Conservation (phyloP, 768 basidiomycete species). For the Cubamyces lactineus region DNA sequence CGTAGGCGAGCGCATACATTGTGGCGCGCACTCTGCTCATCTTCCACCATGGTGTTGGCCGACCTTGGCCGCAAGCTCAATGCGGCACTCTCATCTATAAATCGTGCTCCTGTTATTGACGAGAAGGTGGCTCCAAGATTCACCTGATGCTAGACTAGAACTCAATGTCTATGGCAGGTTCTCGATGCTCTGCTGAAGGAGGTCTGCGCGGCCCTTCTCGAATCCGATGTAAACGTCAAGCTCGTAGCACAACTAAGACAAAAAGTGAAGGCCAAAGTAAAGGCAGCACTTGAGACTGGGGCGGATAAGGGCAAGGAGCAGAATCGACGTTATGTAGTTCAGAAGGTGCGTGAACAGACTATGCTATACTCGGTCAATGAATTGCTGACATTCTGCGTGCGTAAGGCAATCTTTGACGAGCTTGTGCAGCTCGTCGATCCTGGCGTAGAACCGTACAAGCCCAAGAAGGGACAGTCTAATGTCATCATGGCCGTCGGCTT, state of each 20-base stretch:
- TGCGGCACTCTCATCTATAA: conserved; percentile 88
- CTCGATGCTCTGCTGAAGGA: conserved; percentile 95
- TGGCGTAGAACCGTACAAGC: conserved; percentile 93
- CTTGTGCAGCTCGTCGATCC: conserved; percentile 95
- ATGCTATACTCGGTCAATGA: not conserved
- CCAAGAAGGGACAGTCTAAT: conserved; percentile 91
- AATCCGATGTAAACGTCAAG: conserved; percentile 98
- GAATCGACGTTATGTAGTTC: conserved; percentile 86
- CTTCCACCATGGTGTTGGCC: conserved; percentile 81
- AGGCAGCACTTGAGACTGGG: conserved; percentile 71
- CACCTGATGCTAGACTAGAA: not conserved
- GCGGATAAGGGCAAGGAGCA: conserved; percentile 77
- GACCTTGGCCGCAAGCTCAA: conserved; percentile 95
- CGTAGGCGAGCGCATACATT: not conserved
- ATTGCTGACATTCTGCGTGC: not conserved
- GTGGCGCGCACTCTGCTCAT: conserved; percentile 10
- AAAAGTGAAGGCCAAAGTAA: conserved; percentile 90
- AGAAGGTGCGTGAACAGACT: conserved; percentile 67
- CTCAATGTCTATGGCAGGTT: conserved; percentile 54
- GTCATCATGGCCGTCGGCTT: conserved; percentile 98
- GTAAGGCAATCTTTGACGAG: conserved; percentile 93
- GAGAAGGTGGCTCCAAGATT: conserved; percentile 65
- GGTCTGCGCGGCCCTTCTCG: conserved; percentile 90
- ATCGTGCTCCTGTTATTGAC: conserved; percentile 83
- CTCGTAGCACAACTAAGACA: conserved; percentile 85